Conservation (phyloP, 768 basidiomycete species). For the Lactarius pseudohatsudake region DNA sequence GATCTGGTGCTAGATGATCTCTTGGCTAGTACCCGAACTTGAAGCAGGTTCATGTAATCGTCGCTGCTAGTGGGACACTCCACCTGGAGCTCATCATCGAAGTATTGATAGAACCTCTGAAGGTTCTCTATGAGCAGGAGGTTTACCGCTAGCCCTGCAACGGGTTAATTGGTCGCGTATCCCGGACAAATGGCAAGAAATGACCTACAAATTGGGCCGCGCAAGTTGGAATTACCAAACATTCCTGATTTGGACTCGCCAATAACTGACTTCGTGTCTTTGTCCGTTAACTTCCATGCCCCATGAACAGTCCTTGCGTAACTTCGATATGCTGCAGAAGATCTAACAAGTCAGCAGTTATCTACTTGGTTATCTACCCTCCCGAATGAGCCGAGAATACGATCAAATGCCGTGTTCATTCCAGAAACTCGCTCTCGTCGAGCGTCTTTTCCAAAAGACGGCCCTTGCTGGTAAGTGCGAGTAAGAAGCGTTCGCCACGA, state of each 20-base stretch:
- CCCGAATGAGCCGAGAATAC: slow-evolving; percentile 46
- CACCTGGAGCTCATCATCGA: slow-evolving; percentile 77
- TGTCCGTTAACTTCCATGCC: slow-evolving; percentile 86
- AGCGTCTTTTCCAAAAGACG: too few relatives aligned
- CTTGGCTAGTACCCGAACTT: slow-evolving; percentile 84
- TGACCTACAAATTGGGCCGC: slow-evolving; percentile 53
- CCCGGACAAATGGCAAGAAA: not conserved
- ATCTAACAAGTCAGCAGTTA: not conserved
- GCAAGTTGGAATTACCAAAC: slow-evolving; percentile 97
- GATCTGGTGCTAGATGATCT: slow-evolving; percentile 97
- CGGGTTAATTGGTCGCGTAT: slow-evolving; percentile 14
- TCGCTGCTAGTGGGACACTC: slow-evolving; percentile 94
- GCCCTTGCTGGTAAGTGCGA: too few relatives aligned
- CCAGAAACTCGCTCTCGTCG: too few relatives aligned
- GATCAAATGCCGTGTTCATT: slow-evolving; percentile 39
- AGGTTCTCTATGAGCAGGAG: slow-evolving; percentile 94
- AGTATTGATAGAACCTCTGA: slow-evolving; percentile 97
- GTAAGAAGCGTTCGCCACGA: too few relatives aligned
- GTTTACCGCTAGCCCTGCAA: slow-evolving; percentile 89
- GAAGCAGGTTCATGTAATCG: slow-evolving; percentile 97
- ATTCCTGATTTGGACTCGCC: slow-evolving; percentile 98
- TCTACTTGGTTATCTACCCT: not conserved
- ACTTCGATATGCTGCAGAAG: slow-evolving; percentile 71
- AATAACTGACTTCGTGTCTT: slow-evolving; percentile 89
- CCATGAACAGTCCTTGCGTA: slow-evolving; percentile 91